Base-by-base conservation (phyloP, 805 yeast species). In the Yamadazyma paraphyllophila region DNA sequence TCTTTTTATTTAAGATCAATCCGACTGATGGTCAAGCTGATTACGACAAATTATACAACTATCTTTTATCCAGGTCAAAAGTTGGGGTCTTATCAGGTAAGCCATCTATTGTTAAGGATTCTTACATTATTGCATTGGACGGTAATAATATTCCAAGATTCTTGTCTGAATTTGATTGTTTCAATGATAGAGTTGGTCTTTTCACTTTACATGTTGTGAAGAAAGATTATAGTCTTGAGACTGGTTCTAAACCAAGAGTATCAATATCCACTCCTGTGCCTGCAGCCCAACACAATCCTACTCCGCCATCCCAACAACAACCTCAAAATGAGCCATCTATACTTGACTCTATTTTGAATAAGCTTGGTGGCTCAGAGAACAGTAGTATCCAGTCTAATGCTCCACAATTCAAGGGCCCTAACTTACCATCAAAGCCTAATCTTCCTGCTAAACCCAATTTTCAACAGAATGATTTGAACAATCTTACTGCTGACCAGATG, bases 31-130 rank as follows among this genome's bases (percentile, higher is more conserved):
- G 46, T 39, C 53, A 34, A 32, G 63, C 27, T 50, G 69, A 58
- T 15, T 67, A 52, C 48, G 54, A 62, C 39, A 58, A 63, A 49
- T 58, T 70, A 40, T 65, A 52, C 46, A 68, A 72, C 13, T 81
- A 82, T 57, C 77, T 81, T 53, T 56, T 63, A 33, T 55, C 63
- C 5, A 64, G 76, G 25, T 55, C 60, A 25, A 79, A 79, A 57
- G 80, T 77, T 41, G 91, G 89, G 1, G 89, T 83, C 13, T 66
- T 85, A 37, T 74, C 78, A 10, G 69, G 67, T 14, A 68, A 69
- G 43, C 77, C 80, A 0, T 49, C 60, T 7, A 69, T 71, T 52
- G 82, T 82, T 33, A 83, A 82, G 54, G 91, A 85, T 61, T 75
- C 84, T 7, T 85, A 84, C 58, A 50, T 85, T 43, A 61, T 82